phyloP scores from a whole-genome alignment of 495 filamentous ascomycete genomes.

The Trichoderma asperelloides region DNA sequence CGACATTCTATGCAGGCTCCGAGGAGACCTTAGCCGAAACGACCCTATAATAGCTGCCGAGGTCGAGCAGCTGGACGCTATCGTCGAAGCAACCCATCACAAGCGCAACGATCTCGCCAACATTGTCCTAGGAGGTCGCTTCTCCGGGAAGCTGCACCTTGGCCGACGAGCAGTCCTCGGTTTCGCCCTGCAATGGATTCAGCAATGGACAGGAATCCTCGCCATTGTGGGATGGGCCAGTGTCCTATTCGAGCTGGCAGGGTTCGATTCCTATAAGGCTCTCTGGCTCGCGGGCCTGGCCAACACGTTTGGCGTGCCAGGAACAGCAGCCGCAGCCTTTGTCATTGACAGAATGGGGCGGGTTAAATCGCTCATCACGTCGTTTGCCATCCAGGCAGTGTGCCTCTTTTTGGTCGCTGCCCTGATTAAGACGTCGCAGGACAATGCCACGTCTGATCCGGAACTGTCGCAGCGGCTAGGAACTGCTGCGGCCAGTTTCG shows the following conservation, averaged over 20 bases:
- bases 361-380: conserved; percentile 46
- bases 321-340: conserved; percentile 22
- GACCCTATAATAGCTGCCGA: conserved; percentile 12
- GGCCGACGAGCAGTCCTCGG: conserved; percentile 20
- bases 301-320: conserved; percentile 16
- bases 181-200: conserved; percentile 24
- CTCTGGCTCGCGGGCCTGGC: conserved; percentile 15
- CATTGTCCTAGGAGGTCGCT: conserved; percentile 12
- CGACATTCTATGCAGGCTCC: conserved; percentile 20
- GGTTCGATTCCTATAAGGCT: conserved; percentile 16
- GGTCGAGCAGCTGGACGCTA: conserved; percentile 16
- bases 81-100: conserved; percentile 18
- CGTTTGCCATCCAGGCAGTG: conserved; percentile 38
- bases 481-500: conserved; percentile 55
- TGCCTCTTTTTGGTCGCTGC: conserved; percentile 46
- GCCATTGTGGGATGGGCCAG: conserved; percentile 22
- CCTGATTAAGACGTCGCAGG: conserved; percentile 25
- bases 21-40: conserved; percentile 10
- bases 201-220: conserved; percentile 25
- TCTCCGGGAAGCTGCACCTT: conserved; percentile 20
- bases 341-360: conserved; percentile 46
- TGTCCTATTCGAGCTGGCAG: conserved; percentile 17
- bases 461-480: conserved; percentile 37
- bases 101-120: conserved; percentile 17
- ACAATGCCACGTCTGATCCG: conserved; percentile 2